A percentile compares a stretch with the other conserved stretches of the same genome.
Evolutionary conservation across 164 flowering plant genomes (phyloP).

Genomic region (Tinospora cordifolia): DNA sequence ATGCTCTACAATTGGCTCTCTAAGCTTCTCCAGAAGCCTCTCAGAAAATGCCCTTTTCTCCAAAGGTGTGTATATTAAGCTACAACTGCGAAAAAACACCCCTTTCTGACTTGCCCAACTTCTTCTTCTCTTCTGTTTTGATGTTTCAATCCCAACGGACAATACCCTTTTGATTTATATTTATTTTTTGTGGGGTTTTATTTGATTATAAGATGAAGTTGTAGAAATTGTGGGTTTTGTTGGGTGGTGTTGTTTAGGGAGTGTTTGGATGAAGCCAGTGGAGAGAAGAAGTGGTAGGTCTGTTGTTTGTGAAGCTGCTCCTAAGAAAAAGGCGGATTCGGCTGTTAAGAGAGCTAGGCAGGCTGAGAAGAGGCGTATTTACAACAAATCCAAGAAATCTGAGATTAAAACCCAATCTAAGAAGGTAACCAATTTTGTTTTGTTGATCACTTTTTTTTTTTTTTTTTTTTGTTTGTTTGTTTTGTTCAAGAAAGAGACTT

Average conservation of each 20-base stretch:
- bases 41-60: constrained; percentile 30
- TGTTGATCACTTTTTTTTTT: neutral
- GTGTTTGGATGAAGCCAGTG: constrained; percentile 29
- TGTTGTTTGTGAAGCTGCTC: constrained; percentile 70
- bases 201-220: too few species aligned
- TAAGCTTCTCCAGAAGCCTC: constrained; percentile 45
- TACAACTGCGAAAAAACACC: neutral
- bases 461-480: too few species aligned
- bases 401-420: constrained; percentile 78
- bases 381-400: constrained; percentile 67
- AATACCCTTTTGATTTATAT: neutral
- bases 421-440: constrained; percentile 46
- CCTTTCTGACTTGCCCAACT: constrained; percentile 1
- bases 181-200: neutral
- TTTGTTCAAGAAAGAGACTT: too few species aligned
- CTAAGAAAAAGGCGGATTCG: constrained; percentile 62
- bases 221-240: constrained; percentile 5
- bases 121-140: neutral
- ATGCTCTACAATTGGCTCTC: constrained; percentile 22
- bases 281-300: constrained; percentile 34
- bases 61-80: constrained; percentile 32
- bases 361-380: constrained; percentile 80
- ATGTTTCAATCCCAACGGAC: neutral
- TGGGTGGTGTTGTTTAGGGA: constrained; percentile 32
- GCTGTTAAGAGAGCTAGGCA: constrained; percentile 88